Conservation (phyloP, 108 stramenopile species). For the Discostella stelligeroides region DNA sequence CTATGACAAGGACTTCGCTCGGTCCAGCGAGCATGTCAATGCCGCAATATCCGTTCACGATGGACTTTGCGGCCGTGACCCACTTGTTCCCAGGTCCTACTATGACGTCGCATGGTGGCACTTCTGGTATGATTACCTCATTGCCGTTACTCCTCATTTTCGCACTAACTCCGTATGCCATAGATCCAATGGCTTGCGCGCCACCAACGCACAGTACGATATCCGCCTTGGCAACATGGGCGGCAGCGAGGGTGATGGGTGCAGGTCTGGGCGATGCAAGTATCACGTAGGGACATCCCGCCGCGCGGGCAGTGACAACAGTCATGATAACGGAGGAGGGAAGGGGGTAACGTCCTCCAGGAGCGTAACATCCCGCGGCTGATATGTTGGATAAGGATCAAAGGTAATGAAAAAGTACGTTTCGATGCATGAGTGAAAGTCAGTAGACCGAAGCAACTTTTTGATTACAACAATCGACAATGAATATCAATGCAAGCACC, state of each 20-base stretch:
- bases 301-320: slow-evolving; percentile 95
- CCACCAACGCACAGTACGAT: slow-evolving; percentile 91
- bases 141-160: slow-evolving; percentile 7
- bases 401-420: too few relatives aligned
- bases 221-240: slow-evolving; percentile 87
- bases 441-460: too few relatives aligned
- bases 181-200: slow-evolving; percentile 93
- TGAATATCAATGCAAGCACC: too few relatives aligned
- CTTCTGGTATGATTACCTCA: slow-evolving; percentile 25
- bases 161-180: slow-evolving; percentile 90
- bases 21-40: slow-evolving; percentile 99
- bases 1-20: slow-evolving; percentile 96
- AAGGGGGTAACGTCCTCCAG: slow-evolving; percentile 97
- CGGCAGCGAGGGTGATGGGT: slow-evolving; percentile 94
- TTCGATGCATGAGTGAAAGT: too few relatives aligned
- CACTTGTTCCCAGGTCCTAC: slow-evolving; percentile 99
- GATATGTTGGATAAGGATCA: neutral
- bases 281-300: slow-evolving; percentile 92
- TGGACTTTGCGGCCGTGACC: slow-evolving; percentile 97
- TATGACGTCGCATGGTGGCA: slow-evolving; percentile 93
- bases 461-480: too few relatives aligned
- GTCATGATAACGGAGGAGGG: slow-evolving; percentile 99
- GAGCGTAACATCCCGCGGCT: slow-evolving; percentile 98
- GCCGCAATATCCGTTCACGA: slow-evolving; percentile 92
- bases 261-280: slow-evolving; percentile 91